A percentile compares a stretch with the other conserved stretches of the same genome.
These are phyloP conservation scores for Dichotomopilus funicola DNA, from an alignment of 2,329 filamentous ascomycete genomes.

Conservation along the genomic window DNA sequence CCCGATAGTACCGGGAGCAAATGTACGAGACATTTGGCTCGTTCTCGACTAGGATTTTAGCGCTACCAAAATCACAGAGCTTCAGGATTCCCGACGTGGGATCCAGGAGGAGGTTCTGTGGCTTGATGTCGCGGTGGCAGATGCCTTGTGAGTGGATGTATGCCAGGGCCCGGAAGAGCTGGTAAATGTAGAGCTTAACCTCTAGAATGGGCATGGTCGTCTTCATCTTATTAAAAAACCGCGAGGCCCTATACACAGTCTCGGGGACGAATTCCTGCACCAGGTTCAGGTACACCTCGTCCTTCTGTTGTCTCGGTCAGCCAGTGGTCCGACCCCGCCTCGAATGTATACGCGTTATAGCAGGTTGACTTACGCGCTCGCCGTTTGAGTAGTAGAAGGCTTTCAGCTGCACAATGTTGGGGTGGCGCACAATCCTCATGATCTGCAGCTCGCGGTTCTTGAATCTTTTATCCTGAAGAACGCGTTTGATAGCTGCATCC, in stretches of 20 bases:
- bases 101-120: constrained; percentile 92
- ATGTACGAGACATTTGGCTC: constrained; percentile 99
- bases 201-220: constrained; percentile 98
- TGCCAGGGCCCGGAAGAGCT: constrained; percentile 94
- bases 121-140: constrained; percentile 98
- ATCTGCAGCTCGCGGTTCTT: constrained; percentile 99
- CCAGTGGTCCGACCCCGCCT: not conserved
- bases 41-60: constrained; percentile 97
- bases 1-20: constrained; percentile 97
- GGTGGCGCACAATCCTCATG: constrained; percentile 98
- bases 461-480: constrained; percentile 97
- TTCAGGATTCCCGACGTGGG: constrained; percentile 88
- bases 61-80: constrained; percentile 97
- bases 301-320: constrained; percentile 56
- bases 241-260: constrained; percentile 94
- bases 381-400: constrained; percentile 99
- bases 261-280: constrained; percentile 98
- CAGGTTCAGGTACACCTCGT: constrained; percentile 97
- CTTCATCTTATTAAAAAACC: constrained; percentile 99
- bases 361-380: constrained; percentile 65
- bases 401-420: constrained; percentile 98
- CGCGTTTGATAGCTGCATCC: constrained; percentile 97
- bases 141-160: constrained; percentile 99
- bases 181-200: constrained; percentile 99
- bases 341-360: not conserved